phyloP scores from a whole-genome alignment of 176 grass and related monocot genomes.

The Puccinellia tenuiflora region DNA sequence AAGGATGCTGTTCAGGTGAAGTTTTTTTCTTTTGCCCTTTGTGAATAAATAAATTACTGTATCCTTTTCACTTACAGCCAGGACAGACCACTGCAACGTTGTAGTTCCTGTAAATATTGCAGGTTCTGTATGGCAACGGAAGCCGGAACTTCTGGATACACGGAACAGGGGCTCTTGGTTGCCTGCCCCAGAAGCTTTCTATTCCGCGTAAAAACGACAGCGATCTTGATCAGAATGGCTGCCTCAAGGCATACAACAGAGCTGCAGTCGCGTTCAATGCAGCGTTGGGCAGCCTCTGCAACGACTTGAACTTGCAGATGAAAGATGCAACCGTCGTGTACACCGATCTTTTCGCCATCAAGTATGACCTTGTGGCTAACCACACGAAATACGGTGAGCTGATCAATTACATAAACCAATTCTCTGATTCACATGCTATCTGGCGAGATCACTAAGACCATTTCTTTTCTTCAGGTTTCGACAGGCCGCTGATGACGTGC shows the following conservation, averaged over 20 bases:
- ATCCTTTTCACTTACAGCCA: background rate
- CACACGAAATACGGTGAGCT: conserved; percentile 58
- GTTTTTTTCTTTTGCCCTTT: background rate
- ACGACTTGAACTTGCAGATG: conserved; percentile 46
- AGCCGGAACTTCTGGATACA: conserved; percentile 79
- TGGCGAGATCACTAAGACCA: background rate
- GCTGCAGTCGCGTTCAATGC: conserved; percentile 67
- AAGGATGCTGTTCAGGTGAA: conserved; percentile 60
- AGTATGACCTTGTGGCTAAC: conserved; percentile 82
- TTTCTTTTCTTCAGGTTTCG: conserved; percentile 49
- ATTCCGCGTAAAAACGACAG: conserved; percentile 46
- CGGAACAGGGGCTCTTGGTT: conserved; percentile 65
- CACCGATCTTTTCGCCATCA: conserved; percentile 66
- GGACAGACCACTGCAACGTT: background rate
- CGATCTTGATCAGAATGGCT: conserved; percentile 59
- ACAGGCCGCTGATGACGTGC: conserved; percentile 65
- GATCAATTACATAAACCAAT: background rate
- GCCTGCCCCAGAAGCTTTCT: conserved; percentile 85
- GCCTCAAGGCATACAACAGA: conserved; percentile 66
- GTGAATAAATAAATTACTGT: background rate
- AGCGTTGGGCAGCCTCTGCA: conserved; percentile 39
- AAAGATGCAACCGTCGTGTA: conserved; percentile 57
- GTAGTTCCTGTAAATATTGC: background rate
- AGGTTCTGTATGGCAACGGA: conserved; percentile 57
- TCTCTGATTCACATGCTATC: background rate